Percentiles rank a stretch among this genome's conserved stretches.
Conservation (phyloP, 164 flowering plant genomes). For the Chloranthus sessilifolius region DNA sequence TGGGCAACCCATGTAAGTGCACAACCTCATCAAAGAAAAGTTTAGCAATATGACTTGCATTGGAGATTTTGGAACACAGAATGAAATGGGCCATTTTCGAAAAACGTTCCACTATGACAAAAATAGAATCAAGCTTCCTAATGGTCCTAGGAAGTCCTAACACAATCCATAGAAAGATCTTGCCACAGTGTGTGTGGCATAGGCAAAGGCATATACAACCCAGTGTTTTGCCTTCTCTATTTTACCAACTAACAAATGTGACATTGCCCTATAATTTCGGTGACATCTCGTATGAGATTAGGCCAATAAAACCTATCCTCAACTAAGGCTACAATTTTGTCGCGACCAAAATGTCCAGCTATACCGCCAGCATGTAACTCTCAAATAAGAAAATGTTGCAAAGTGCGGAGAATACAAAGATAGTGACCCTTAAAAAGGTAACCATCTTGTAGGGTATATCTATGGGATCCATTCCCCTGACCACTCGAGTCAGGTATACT, state of each 20-base stretch:
- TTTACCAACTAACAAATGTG: conserved; percentile 1
- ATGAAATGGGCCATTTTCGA: conserved; percentile 2
- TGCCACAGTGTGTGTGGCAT: background rate
- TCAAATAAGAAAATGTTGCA: background rate
- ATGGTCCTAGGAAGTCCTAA: background rate
- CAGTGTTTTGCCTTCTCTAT: background rate
- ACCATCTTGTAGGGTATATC: background rate
- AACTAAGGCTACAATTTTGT: too few relatives aligned
- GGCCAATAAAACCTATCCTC: too few relatives aligned
- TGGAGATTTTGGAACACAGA: background rate
- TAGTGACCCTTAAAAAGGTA: background rate
- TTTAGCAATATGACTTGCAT: background rate
- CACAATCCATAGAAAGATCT: background rate
- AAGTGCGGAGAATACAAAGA: background rate
- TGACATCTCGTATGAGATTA: background rate
- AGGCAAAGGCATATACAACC: background rate
- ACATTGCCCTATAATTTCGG: background rate
- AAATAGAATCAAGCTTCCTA: background rate
- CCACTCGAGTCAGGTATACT: too few relatives aligned
- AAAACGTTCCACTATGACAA: background rate
- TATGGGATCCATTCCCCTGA: too few relatives aligned
- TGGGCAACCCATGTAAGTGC: too few relatives aligned
- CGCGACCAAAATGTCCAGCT: too few relatives aligned
- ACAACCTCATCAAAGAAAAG: conserved; percentile 1
- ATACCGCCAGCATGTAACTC: background rate